Conservation (phyloP, 345 rosid species). For the Euphorbia tirucalli region DNA sequence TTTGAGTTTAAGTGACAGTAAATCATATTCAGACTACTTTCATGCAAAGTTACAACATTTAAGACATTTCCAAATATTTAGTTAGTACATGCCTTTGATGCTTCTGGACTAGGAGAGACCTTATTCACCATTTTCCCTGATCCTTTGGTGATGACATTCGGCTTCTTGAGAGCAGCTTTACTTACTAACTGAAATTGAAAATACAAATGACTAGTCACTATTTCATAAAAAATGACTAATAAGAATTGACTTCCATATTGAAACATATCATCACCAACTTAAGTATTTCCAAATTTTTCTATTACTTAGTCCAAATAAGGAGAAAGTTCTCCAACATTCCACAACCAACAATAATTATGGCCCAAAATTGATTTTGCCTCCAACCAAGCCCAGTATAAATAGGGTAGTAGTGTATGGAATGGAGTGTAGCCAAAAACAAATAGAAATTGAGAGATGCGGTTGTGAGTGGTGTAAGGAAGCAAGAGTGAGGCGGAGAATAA, state of each 20-base stretch:
- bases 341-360: too few species aligned
- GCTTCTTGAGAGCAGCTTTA: slow-evolving; percentile 48
- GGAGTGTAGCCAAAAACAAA: too few species aligned
- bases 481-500: too few species aligned
- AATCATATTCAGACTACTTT: background rate
- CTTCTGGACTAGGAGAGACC: slow-evolving; percentile 38
- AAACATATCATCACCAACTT: too few species aligned
- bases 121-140: slow-evolving; percentile 46
- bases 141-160: slow-evolving; percentile 40
- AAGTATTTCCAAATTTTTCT: too few species aligned
- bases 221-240: slow-evolving; percentile 7
- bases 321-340: too few species aligned
- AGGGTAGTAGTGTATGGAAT: too few species aligned
- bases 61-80: background rate
- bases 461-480: too few species aligned
- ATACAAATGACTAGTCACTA: slow-evolving; percentile 2
- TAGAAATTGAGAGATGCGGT: too few species aligned
- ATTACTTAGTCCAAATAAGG: too few species aligned
- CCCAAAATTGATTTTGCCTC: too few species aligned
- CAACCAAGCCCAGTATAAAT: too few species aligned
- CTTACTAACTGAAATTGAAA: slow-evolving; percentile 39
- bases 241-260: slow-evolving; percentile 8
- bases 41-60: background rate
- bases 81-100: slow-evolving; percentile 39
- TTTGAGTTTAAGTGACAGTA: background rate